These are phyloP conservation scores for Starmerella etchellsii DNA, from an alignment of 805 yeast genomes.

Conservation along the genomic window DNA sequence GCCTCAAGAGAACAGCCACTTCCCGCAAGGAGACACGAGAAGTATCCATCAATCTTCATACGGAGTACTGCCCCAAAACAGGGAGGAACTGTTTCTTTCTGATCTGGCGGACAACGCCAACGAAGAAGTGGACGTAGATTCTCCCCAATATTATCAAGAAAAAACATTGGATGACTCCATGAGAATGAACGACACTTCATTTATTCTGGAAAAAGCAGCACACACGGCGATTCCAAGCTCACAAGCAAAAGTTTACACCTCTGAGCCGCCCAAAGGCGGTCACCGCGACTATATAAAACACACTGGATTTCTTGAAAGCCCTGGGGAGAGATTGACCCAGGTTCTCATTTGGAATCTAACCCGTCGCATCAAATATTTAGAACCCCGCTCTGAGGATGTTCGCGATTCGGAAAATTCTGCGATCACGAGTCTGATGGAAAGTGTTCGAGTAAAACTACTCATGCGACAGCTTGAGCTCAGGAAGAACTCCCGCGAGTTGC, in stretches of 20 bases:
- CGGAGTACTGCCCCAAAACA: not conserved
- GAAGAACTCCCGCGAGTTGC: not conserved
- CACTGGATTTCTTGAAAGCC: not conserved
- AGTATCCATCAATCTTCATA: too few species aligned
- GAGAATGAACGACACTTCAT: not conserved
- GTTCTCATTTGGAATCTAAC: constrained; percentile 17
- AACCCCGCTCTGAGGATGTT: constrained; percentile 1
- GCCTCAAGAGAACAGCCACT: too few species aligned
- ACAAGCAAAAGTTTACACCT: not conserved
- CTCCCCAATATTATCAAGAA: not conserved
- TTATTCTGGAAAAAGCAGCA: not conserved
- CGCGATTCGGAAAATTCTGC: not conserved
- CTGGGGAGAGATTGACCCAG: constrained; percentile 9
- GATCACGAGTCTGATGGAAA: constrained; percentile 1
- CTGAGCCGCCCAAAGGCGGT: constrained; percentile 4
- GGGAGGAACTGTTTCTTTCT: not conserved
- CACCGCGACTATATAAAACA: constrained; percentile 1
- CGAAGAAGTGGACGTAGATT: not conserved
- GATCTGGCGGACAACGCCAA: not conserved
- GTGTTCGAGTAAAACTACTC: constrained; percentile 2
- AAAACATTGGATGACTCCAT: not conserved
- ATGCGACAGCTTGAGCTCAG: not conserved
- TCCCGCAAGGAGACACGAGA: too few species aligned
- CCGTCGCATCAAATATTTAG: constrained; percentile 6
- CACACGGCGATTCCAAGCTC: not conserved